Evolutionary conservation across 1,284 basidiomycete genomes (phyloP), one percentile per base, ranked within the genome.

Genomic region (Kwoniella shivajii): DNA sequence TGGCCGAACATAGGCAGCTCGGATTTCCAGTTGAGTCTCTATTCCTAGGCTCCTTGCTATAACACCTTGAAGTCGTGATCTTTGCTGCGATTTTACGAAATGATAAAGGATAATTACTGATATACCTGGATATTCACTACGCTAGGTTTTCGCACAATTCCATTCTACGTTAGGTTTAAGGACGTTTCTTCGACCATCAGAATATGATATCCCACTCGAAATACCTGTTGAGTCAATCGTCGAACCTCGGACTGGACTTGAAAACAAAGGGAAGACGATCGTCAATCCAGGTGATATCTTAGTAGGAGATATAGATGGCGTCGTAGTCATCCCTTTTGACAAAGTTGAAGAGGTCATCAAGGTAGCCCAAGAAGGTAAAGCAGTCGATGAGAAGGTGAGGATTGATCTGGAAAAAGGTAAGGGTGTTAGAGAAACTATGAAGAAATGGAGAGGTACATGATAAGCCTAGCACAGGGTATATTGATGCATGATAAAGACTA

Each of bases 261-360:
- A 24, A 22, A 24, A 43, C 10, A 26, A 49, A 56, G 86, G 7
- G 63, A 82, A 55, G 0, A 81, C 87, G 1, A 82, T 75, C 1
- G 82, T 97, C 4, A 72, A 84, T 22, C 89, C 93, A 2, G 88
- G 87, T 2, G 94, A 96, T 72, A 84, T 87, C 79, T 83, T 97
- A 34, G 76, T 95, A 16, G 92, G 86, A 14, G 94, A 98, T 72
- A 82, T 87, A 54, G 90, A 97, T 71, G 94, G 94, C 0, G 91
- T 95, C 0, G 90, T 97, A 1, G 89, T 87, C 65, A 84, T 96
- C 16, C 87, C 90, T 0, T 78, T 75, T 24, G 79, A 77, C 2
- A 65, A 87, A 53, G 81, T 85, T 11, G 79, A 80, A 16, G 75
- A 85, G 29, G 64, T 64, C 4, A 61, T 68, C 26, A 42, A 53